Percentiles rank a stretch among this genome's conserved stretches.
Conservation (phyloP, 495 filamentous ascomycete genomes). For the Opeltia flavorubescens region DNA sequence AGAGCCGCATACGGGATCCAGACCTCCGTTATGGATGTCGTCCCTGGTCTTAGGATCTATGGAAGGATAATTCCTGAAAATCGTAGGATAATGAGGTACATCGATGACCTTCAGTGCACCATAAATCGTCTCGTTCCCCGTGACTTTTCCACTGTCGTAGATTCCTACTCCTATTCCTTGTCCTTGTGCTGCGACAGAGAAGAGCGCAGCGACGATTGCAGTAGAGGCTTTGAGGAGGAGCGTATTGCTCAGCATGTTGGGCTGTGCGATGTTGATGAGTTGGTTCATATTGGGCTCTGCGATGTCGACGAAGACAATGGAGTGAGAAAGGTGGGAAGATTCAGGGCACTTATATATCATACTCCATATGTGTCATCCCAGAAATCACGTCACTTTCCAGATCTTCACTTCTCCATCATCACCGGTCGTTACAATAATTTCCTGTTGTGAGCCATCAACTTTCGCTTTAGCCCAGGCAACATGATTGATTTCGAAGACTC, state of each 20-base stretch:
- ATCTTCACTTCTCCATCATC: conserved; percentile 68
- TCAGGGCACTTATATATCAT: background rate
- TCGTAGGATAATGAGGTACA: background rate
- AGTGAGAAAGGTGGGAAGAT: background rate
- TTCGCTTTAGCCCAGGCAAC: conserved; percentile 47
- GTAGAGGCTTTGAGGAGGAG: background rate
- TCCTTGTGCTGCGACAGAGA: too few relatives aligned
- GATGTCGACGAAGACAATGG: too few relatives aligned
- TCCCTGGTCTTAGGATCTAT: background rate
- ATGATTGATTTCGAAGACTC: conserved; percentile 86
- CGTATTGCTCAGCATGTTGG: background rate
- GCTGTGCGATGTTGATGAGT: background rate
- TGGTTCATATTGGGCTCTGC: too few relatives aligned
- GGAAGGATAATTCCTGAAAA: background rate
- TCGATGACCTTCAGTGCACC: background rate
- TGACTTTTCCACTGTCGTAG: too few relatives aligned
- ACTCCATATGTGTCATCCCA: background rate
- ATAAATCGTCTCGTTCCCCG: background rate
- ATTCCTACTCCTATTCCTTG: too few relatives aligned
- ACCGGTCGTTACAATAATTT: conserved; percentile 65
- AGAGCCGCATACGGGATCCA: background rate
- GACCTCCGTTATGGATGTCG: background rate
- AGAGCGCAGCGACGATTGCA: too few relatives aligned
- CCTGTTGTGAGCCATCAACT: conserved; percentile 34
- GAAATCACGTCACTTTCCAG: conserved; percentile 37